Evolutionary conservation across 1,139 yeast genomes (phyloP).

Genomic region (Meyerozyma carpophila): DNA sequence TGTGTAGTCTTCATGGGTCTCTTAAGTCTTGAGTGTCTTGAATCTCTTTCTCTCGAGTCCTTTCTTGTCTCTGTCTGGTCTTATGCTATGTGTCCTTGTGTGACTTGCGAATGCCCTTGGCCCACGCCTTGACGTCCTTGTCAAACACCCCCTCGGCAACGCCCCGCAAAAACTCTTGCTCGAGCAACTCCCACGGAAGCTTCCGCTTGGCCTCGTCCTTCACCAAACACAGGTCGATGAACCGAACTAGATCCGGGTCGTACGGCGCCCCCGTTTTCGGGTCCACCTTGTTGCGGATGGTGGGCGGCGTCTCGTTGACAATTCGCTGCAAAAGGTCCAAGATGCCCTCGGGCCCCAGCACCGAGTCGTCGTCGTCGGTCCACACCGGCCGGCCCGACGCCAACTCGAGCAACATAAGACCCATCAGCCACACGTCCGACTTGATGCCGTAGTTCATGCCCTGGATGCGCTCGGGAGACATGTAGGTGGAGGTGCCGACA

Average conservation of each 20-base stretch:
- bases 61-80: too few species aligned
- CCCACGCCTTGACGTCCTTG: constrained; percentile 46
- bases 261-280: constrained; percentile 20
- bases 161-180: constrained; percentile 37
- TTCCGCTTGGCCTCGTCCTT: constrained; percentile 62
- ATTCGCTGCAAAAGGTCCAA: constrained; percentile 85
- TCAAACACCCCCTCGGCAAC: constrained; percentile 38
- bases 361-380: constrained; percentile 30
- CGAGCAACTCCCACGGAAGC: constrained; percentile 54
- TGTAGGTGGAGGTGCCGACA: constrained; percentile 95
- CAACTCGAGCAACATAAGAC: constrained; percentile 81
- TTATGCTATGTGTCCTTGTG: constrained; percentile 14
- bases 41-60: too few species aligned
- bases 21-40: too few species aligned
- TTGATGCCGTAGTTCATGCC: constrained; percentile 90
- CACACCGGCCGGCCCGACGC: constrained; percentile 66
- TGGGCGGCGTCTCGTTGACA: constrained; percentile 89
- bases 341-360: constrained; percentile 71
- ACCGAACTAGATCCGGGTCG: constrained; percentile 47
- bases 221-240: constrained; percentile 63
- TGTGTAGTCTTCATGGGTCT: too few species aligned
- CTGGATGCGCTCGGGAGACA: constrained; percentile 97
- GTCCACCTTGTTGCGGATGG: constrained; percentile 32
- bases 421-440: constrained; percentile 96
- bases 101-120: constrained; percentile 34